Evolutionary conservation across 257 asterid genomes (phyloP), one percentile per base, ranked within the genome.

Genomic region (Solanum lignicaule): DNA sequence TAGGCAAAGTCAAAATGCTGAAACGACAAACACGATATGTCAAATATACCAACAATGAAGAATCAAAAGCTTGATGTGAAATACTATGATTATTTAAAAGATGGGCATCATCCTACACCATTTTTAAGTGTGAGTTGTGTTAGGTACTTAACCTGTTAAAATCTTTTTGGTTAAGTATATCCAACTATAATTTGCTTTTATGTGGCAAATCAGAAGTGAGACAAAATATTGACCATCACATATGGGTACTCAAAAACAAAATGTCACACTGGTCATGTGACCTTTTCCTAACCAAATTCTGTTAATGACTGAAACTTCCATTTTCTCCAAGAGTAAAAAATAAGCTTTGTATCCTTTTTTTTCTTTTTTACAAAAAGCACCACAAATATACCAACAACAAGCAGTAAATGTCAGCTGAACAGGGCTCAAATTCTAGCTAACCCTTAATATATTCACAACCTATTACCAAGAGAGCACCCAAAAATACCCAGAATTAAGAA

Each of bases 1-100:
- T 73, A 69, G 86, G 58, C 41, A 66, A 66, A 55, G 82, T 41
- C 66, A 86, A 43, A n/a, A 85, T 62, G 60, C 92, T 68, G 85
- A 46, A 86, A 58, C 11, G 21, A 82, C 69, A 82, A 48, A 81
- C 27, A 46, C 9, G 2, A 16, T 16, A 46, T 18, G 14, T 81
- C 58, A 81, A 10, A 81, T 81, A 46, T 8, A 81, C 38, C 35
- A 35, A 46, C 7, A 46, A 46, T 18, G 66, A 46, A 79, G 85
- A 79, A 43, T 23, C 68, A 81, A 81, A 81, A 81, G 65, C 41
- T 46, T 81, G 66, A 81, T 29, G 41, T 46, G 41, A 46, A 60
- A 46, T 81, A 81, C 68, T 46, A 7, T 43, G 66, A 81, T 46
- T 0, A 46, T 81, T 43, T 18, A 16, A 46, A 43, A 29, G 31